These are phyloP conservation scores for Spongiforma sp. DNA, from an alignment of 1,284 basidiomycete species.

Conservation along the genomic window DNA sequence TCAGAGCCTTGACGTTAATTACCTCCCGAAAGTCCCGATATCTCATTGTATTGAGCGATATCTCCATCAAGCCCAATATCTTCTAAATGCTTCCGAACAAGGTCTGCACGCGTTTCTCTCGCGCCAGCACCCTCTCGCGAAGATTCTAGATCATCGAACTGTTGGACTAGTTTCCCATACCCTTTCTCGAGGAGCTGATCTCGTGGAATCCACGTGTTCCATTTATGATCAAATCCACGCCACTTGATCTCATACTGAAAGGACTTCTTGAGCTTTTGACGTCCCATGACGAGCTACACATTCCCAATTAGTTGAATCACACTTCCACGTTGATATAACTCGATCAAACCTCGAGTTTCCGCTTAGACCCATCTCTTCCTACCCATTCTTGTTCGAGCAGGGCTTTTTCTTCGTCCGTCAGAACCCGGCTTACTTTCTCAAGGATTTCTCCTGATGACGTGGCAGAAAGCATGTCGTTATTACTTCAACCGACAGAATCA, in stretches of 20 bases:
- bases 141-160: constrained; percentile 97
- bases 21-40: constrained; percentile 89
- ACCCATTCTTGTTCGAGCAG: constrained; percentile 89
- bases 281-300: constrained; percentile 86
- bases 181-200: constrained; percentile 91
- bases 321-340: constrained; percentile 8
- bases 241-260: constrained; percentile 98
- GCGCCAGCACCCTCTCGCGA: constrained; percentile 92
- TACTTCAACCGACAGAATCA: constrained; percentile 15
- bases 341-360: constrained; percentile 82
- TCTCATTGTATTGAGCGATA: constrained; percentile 97
- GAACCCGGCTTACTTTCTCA: constrained; percentile 90
- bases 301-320: constrained; percentile 9
- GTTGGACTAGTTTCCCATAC: constrained; percentile 88
- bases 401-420: constrained; percentile 88
- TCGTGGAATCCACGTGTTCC: constrained; percentile 94
- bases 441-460: constrained; percentile 74
- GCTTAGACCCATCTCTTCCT: constrained; percentile 90
- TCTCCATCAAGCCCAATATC: constrained; percentile 97
- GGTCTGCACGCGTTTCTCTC: constrained; percentile 80
- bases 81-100: constrained; percentile 90
- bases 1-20: constrained; percentile 25
- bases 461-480: constrained; percentile 17
- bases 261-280: constrained; percentile 97
- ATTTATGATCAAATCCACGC: constrained; percentile 91